These are phyloP conservation scores for Friedmanniomyces endolithicus DNA, from an alignment of 495 filamentous ascomycete species.

Conservation along the genomic window DNA sequence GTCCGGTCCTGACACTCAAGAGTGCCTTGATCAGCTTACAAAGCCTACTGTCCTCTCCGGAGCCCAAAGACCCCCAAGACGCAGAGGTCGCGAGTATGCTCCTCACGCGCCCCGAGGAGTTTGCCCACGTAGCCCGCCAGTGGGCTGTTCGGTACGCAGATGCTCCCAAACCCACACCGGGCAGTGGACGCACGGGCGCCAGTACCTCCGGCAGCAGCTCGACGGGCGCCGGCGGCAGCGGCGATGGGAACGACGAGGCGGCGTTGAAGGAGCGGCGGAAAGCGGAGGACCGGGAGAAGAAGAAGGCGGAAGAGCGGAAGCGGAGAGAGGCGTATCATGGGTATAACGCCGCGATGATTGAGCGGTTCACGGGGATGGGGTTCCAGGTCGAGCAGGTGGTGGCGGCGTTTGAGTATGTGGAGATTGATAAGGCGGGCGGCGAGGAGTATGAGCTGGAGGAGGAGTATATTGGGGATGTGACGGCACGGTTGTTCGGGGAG, in stretches of 20 bases:
- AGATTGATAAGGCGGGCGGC: slow-evolving; percentile 63
- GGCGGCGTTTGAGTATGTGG: slow-evolving; percentile 66
- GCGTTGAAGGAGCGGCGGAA: slow-evolving; percentile 29
- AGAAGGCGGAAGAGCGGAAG: slow-evolving; percentile 39
- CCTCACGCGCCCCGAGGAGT: slow-evolving; percentile 61
- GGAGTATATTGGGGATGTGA: slow-evolving; percentile 81
- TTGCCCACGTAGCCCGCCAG: slow-evolving; percentile 70
- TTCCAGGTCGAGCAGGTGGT: slow-evolving; percentile 86
- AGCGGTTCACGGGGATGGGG: slow-evolving; percentile 86
- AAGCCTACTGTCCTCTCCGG: slow-evolving; percentile 81
- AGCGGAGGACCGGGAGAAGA: slow-evolving; percentile 33
- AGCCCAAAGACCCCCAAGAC: slow-evolving; percentile 95
- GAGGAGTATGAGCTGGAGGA: slow-evolving; percentile 75
- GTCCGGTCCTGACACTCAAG: slow-evolving; percentile 90
- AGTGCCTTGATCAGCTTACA: slow-evolving; percentile 86
- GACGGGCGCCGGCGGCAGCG: slow-evolving; percentile 37
- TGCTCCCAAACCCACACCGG: slow-evolving; percentile 41
- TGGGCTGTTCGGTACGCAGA: slow-evolving; percentile 80
- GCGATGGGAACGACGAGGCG: slow-evolving; percentile 37
- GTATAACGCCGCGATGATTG: slow-evolving; percentile 74
- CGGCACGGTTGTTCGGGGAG: slow-evolving; percentile 71
- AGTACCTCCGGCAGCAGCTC: slow-evolving; percentile 18
- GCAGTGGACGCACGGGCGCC: slow-evolving; percentile 11
- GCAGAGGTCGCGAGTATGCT: slow-evolving; percentile 92
- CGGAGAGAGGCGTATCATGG: slow-evolving; percentile 50